These are phyloP conservation scores for Cystofilobasidium ferigula DNA, from an alignment of 768 basidiomycete genomes.

Conservation along the genomic window DNA sequence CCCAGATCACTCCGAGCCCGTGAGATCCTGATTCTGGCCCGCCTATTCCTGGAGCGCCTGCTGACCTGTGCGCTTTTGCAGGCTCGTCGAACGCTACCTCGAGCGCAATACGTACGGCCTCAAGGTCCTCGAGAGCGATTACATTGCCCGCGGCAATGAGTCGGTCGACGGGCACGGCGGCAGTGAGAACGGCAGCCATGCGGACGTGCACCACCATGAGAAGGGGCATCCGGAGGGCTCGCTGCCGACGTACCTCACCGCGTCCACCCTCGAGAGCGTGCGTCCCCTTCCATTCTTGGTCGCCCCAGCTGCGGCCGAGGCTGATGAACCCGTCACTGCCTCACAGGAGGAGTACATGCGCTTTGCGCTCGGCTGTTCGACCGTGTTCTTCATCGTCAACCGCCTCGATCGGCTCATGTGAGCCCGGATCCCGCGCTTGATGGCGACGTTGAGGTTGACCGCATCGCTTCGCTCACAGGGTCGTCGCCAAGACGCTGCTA, in stretches of 20 bases:
- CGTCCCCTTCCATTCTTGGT: background rate
- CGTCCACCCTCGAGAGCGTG: conserved; percentile 17
- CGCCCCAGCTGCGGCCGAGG: background rate
- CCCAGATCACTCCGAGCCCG: conserved; percentile 76
- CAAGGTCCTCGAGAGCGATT: conserved; percentile 3
- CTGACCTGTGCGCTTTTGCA: background rate
- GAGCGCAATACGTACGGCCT: conserved; percentile 18
- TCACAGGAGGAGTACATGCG: conserved; percentile 19
- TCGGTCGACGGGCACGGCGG: background rate
- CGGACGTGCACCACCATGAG: conserved; percentile 4
- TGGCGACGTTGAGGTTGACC: background rate
- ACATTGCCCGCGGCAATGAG: background rate
- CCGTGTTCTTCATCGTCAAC: conserved; percentile 18
- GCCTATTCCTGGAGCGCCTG: background rate
- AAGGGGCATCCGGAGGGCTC: background rate
- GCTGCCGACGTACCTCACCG: conserved; percentile 5
- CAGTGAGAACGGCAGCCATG: conserved; percentile 5
- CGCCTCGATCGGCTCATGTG: conserved; percentile 21
- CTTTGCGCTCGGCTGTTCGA: conserved; percentile 20
- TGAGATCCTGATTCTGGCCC: conserved; percentile 26
- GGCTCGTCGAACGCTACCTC: background rate
- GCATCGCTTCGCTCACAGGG: background rate
- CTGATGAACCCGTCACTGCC: background rate
- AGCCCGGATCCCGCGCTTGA: background rate
- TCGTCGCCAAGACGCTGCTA: background rate